Evolutionary conservation across 2,329 filamentous ascomycete genomes (phyloP), one percentile per base, ranked within the genome.

Genomic region (Scedosporium apiospermum): DNA sequence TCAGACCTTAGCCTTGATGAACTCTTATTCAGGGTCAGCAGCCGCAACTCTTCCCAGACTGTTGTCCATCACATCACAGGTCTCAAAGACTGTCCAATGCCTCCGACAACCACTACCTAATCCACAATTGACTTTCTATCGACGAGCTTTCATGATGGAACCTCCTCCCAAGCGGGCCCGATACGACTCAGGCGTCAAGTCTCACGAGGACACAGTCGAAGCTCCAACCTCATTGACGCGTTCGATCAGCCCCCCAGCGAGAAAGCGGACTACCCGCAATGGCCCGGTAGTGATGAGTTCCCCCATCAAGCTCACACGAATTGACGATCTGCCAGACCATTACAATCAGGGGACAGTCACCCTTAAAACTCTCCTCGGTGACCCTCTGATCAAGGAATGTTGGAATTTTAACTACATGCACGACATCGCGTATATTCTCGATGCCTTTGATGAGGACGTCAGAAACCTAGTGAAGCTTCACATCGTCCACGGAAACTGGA

Each of bases 351-450:
- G 88, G 71, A 79, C 89, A 0, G 73, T 93, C 41, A 80, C 78
- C 1, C 76, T 95, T 9, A 75, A 76, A 4, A 88, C 91, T 63
- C 79, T 96, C 5, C 78, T 96, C 1, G 85, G 88, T 0, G 86
- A 92, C 70, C 88, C 89, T 0, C 77, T 91, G 65, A 90, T 95
- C 62, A 81, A 82, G 46, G 84, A 89, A 69, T 85, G 83, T 65
- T 90, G 87, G 87, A 80, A 87, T 62, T 90, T 90, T 72, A 89
- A 90, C 68, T 89, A 77, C 62, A 69, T 89, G 1, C 83, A 88
- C 65, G 82, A 89, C 66, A 72, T 87, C 12, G 73, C 77, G 51
- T 87, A 85, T 64, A 68, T 86, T 23, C 77, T 85, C 75, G 68
- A 71, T 26, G 78, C 82, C 4, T 80, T 87, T 61, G 81, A 86